A percentile compares a stretch with the other conserved stretches of the same genome.
These are phyloP conservation scores for Paramecium sonneborni DNA, from an alignment of 73 alveolate species.

Conservation along the genomic window DNA sequence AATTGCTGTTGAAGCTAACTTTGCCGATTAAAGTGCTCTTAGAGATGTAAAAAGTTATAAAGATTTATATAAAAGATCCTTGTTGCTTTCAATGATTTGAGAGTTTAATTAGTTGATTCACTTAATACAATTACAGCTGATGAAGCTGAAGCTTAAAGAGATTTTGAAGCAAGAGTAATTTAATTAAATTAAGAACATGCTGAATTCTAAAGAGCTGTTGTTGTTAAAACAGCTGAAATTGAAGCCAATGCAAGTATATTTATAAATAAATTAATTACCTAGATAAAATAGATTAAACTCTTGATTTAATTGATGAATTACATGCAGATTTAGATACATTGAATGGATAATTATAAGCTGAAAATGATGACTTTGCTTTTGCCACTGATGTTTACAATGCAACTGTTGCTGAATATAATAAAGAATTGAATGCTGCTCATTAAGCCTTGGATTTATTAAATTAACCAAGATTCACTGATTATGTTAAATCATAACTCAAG, in stretches of 20 bases:
- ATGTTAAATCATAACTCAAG: conserved; percentile 40
- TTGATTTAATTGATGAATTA: conserved; percentile 37
- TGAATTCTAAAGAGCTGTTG: conserved; percentile 50
- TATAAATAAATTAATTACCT: background rate
- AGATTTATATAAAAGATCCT: background rate
- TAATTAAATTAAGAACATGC: conserved; percentile 33
- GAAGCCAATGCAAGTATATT: conserved; percentile 10
- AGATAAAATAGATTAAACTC: conserved; percentile 8
- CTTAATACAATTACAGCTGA: conserved; percentile 28
- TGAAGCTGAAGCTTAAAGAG: conserved; percentile 52
- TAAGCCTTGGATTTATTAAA: conserved; percentile 48
- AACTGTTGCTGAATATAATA: conserved; percentile 37
- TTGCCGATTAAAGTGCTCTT: conserved; percentile 55
- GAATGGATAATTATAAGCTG: conserved; percentile 42
- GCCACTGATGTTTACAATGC: conserved; percentile 54
- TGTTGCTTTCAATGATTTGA: conserved; percentile 20
- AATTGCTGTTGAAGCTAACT: conserved; percentile 51
- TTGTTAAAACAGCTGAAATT: conserved; percentile 48
- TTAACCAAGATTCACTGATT: conserved; percentile 55
- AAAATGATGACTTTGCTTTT: conserved; percentile 26
- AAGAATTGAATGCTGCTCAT: conserved; percentile 45
- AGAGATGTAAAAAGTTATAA: background rate
- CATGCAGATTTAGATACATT: conserved; percentile 20
- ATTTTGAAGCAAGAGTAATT: conserved; percentile 12
- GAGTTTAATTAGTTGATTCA: conserved; percentile 44